A percentile compares a stretch with the other conserved stretches of the same genome.
Conservation (phyloP, 108 stramenopile species). For the Seminavis robusta region DNA sequence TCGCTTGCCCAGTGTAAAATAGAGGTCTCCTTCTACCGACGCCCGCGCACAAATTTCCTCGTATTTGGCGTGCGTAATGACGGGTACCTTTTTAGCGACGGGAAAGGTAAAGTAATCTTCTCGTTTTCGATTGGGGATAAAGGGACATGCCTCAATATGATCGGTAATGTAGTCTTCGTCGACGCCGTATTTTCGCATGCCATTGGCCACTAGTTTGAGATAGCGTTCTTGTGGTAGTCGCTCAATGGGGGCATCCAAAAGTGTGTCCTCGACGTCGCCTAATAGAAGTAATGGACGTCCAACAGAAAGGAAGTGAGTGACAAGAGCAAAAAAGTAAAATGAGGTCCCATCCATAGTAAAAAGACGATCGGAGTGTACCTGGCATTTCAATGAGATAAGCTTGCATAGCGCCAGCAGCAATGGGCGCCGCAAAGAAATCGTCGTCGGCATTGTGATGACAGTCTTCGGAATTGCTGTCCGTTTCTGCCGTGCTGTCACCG, state of each 20-base stretch:
- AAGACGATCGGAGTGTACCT: too few species aligned
- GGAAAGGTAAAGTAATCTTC: constrained; percentile 21
- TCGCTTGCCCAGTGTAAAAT: constrained; percentile 14
- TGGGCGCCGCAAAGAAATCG: constrained; percentile 8
- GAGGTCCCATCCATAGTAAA: too few species aligned
- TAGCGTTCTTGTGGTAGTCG: constrained; percentile 29
- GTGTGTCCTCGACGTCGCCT: background rate
- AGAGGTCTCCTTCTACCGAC: constrained; percentile 1
- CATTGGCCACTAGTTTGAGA: constrained; percentile 23
- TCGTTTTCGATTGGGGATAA: constrained; percentile 6
- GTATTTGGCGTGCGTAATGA: constrained; percentile 11
- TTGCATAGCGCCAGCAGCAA: constrained; percentile 3
- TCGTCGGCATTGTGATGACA: constrained; percentile 9
- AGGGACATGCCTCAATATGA: constrained; percentile 9
- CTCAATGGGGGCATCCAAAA: background rate
- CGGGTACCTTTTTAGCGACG: background rate
- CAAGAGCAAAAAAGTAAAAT: too few species aligned
- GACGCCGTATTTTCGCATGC: constrained; percentile 14
- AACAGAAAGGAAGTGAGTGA: too few species aligned
- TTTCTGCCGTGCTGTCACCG: too few species aligned
- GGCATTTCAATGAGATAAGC: too few species aligned
- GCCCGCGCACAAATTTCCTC: constrained; percentile 6
- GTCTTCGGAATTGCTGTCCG: too few species aligned
- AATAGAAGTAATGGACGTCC: too few species aligned
- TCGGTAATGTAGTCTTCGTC: constrained; percentile 24